Base-by-base conservation (phyloP, 140 eudicot species). In the Senecio squalidus region DNA sequence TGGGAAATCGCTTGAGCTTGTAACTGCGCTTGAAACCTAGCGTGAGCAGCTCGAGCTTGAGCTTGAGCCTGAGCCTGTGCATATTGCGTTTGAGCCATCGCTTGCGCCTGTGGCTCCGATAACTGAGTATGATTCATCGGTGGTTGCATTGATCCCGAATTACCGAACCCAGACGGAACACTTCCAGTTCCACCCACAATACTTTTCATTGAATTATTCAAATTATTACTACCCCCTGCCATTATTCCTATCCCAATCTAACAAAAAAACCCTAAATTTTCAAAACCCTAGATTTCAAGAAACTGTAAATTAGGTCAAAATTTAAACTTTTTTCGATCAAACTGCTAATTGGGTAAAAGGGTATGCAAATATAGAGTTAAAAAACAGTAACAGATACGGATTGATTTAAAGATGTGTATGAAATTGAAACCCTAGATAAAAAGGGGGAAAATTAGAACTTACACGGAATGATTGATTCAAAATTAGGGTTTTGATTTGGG, bases 101-200 rank as follows among this genome's bases (percentile, higher is more conserved):
- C 75, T 40, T 77, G 84, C 15, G 84, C 75, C n/a, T 79, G 85
- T 11, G 80, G 81, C 65, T 82, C 87, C 5, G 95, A 72, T 30
- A 69, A 20, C 55, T 72, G 82, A 58, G 80, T 9, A 59, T 70
- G 82, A 69, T 65, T 76, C 58, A 56, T 44, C 6, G 80, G 53
- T 8, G 11, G 26, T 46, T 9, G 14, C 10, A 33, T 50, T 22
- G 17, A 31, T 9, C 60, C 60, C 8, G 60, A 30, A 55, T 55
- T 30, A 55, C 60, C 60, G 30, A 55, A 55, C 26, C 60, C 60
- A 29, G 41, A 29, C 18, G 60, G 60, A 13, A 20, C 60, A 55
- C 43, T 55, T n/a, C 29, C 40, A 52, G 36, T 55, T n/a, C 29
- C 40, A 52, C 58, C 38, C 23, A 36, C 58, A 52, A 52, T 52